Percentiles rank a stretch among this genome's conserved stretches.
These are phyloP conservation scores for Talaromyces albobiverticillius DNA, from an alignment of 2,329 filamentous ascomycete genomes.

Conservation along the genomic window DNA sequence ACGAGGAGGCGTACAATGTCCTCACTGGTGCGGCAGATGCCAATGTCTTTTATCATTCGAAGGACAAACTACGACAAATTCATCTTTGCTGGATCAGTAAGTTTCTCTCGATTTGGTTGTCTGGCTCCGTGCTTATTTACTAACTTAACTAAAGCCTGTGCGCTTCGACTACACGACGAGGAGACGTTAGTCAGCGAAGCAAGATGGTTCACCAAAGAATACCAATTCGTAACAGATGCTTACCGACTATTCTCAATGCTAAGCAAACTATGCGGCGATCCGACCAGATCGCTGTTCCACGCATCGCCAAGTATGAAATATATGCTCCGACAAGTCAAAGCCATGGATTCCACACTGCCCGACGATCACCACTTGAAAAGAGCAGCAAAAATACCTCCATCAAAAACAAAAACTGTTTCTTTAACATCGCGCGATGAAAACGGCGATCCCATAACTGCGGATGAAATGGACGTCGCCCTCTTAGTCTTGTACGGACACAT, in stretches of 20 bases:
- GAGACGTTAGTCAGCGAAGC: conserved; percentile 72
- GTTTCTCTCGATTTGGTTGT: too few relatives aligned
- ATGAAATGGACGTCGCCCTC: conserved; percentile 70
- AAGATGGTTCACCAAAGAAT: conserved; percentile 80
- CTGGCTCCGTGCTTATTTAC: too few relatives aligned
- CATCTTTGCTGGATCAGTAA: conserved; percentile 73
- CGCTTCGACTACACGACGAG: conserved; percentile 72
- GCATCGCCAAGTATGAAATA: conserved; percentile 85
- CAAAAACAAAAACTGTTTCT: conserved; percentile 41
- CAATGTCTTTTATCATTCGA: conserved; percentile 74
- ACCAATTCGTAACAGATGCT: conserved; percentile 74
- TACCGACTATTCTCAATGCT: conserved; percentile 79
- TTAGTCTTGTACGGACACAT: conserved; percentile 90
- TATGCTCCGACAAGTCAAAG: conserved; percentile 85
- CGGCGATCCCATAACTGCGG: conserved; percentile 34
- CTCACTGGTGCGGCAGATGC: conserved; percentile 76
- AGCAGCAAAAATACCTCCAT: conserved; percentile 21
- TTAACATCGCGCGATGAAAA: conserved; percentile 36
- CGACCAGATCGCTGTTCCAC: conserved; percentile 61
- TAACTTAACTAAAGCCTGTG: conserved; percentile 62
- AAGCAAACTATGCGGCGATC: conserved; percentile 72
- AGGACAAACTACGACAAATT: conserved; percentile 67
- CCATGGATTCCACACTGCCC: conserved; percentile 70
- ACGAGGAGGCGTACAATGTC: conserved; percentile 72
- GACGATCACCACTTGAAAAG: conserved; percentile 39